phyloP scores from a whole-genome alignment of 495 filamentous ascomycete genomes.

The Hapsidospora chrysogenum region DNA sequence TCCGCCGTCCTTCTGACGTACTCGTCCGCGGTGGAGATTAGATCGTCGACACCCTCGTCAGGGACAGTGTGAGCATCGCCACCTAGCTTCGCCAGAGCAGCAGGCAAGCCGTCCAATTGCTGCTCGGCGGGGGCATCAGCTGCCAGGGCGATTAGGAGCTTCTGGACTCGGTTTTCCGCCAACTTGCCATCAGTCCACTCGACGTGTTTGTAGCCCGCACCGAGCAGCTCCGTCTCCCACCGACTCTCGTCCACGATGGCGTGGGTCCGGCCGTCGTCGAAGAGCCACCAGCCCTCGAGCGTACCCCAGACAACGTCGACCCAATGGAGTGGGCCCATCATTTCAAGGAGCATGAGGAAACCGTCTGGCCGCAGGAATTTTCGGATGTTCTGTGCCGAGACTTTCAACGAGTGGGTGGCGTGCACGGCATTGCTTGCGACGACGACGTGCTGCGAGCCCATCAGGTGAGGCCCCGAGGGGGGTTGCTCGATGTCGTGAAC shows the following conservation, averaged over 20 bases:
- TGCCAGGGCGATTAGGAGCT: too few relatives aligned
- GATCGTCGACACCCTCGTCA: too few relatives aligned
- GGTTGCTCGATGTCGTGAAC: constrained; percentile 24
- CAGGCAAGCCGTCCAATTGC: too few relatives aligned
- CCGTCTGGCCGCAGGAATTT: constrained; percentile 20
- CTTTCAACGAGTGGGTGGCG: constrained; percentile 22
- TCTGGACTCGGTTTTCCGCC: too few relatives aligned
- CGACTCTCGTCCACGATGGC: constrained; percentile 7
- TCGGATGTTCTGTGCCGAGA: constrained; percentile 15
- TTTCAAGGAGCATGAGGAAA: constrained; percentile 23
- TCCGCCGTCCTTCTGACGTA: too few relatives aligned
- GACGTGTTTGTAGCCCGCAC: constrained; percentile 17
- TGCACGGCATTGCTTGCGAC: constrained; percentile 33
- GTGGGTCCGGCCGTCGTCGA: constrained; percentile 26
- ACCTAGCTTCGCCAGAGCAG: too few relatives aligned
- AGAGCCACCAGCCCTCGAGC: constrained; percentile 35
- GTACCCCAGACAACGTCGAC: constrained; percentile 35
- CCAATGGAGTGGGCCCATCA: constrained; percentile 19
- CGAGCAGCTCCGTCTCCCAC: constrained; percentile 17
- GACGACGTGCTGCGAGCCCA: constrained; percentile 21
- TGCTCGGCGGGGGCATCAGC: too few relatives aligned
- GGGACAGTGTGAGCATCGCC: too few relatives aligned
- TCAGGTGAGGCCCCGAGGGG: constrained; percentile 3
- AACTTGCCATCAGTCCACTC: constrained; percentile 20
- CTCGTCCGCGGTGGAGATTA: too few relatives aligned